phyloP scores from a whole-genome alignment of 2,329 filamentous ascomycete species.

The Metarhizium rileyi region DNA sequence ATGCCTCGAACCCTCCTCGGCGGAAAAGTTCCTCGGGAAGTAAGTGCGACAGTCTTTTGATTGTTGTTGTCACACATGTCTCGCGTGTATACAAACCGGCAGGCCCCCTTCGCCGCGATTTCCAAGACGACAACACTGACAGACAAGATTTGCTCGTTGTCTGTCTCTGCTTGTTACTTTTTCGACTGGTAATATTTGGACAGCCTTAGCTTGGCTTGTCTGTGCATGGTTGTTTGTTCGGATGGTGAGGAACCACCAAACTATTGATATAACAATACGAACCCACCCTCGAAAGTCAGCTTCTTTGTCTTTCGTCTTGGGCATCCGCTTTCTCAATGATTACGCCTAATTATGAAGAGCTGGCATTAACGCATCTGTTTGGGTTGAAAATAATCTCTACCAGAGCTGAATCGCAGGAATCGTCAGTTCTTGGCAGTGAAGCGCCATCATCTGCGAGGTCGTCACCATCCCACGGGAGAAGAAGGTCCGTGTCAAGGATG shows the following conservation, averaged over 20 bases:
- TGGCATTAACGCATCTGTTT: conserved; percentile 4
- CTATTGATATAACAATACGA: conserved; percentile 6
- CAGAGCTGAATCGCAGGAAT: not conserved
- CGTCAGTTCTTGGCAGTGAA: conserved; percentile 1
- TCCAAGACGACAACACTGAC: not conserved
- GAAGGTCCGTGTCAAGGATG: conserved; percentile 30
- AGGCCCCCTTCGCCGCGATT: conserved; percentile 1
- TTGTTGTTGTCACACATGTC: conserved; percentile 4
- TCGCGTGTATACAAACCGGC: conserved; percentile 1
- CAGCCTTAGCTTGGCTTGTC: not conserved
- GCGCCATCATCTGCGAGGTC: conserved; percentile 10
- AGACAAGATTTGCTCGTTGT: not conserved
- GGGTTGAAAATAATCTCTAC: not conserved
- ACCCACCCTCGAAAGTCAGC: conserved; percentile 2
- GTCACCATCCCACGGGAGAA: conserved; percentile 13
- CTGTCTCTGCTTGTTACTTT: conserved; percentile 2
- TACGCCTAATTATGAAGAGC: conserved; percentile 1
- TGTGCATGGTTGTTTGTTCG: conserved; percentile 1
- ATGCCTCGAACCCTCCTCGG: conserved; percentile 4
- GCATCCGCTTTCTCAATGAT: conserved; percentile 6
- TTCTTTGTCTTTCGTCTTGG: conserved; percentile 5
- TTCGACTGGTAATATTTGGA: not conserved
- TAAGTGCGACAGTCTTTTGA: conserved; percentile 3
- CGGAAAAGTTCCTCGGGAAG: conserved; percentile 1
- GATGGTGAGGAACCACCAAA: not conserved